phyloP scores from a whole-genome alignment of 306 rosid genomes.

The apple (Malus domestica) region ASM211411v1 NC_041795.1:539501-540000 shows the following conservation, averaged over 20 bases:
- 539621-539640: conserved; percentile 55
- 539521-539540: conserved; percentile 32
- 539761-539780: conserved; percentile 87
- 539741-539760: conserved; percentile 79
- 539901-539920: neutral
- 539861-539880: neutral
- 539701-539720: conserved; percentile 81
- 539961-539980: neutral
- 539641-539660: conserved; percentile 46
- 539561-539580: conserved; percentile 59
- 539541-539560: conserved; percentile 23
- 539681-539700: conserved; percentile 54
- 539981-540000: neutral
- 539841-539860: neutral
- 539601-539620: conserved; percentile 58
- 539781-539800: conserved; percentile 69
- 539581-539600: conserved; percentile 61
- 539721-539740: conserved; percentile 77
- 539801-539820: neutral
- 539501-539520: neutral
- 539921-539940: neutral
- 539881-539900: neutral
- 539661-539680: conserved; percentile 28
- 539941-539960: neutral
- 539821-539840: neutral